Base-by-base conservation (phyloP, 2,329 filamentous ascomycete genomes). In the Ceratocystis harringtonii region DNA sequence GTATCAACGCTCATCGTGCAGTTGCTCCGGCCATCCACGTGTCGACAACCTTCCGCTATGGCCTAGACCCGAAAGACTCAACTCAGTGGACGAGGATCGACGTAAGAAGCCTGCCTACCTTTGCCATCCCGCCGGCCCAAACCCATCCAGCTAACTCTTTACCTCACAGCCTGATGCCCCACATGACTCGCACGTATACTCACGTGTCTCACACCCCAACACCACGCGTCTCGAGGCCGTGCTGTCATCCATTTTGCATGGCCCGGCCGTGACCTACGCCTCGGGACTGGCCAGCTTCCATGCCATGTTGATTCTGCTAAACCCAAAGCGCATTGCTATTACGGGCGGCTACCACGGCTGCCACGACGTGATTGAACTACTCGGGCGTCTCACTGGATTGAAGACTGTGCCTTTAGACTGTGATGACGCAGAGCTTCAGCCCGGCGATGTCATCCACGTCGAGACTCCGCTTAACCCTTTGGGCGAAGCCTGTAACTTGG, bases 381-480 rank as follows among this genome's bases (percentile, higher is more conserved):
- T 95, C 69, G 76, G 81, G 67, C 89, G 90, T 69, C 83, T 96
- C 62, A 90, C 86, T 30, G 87, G 88, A 0, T 82, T 95, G 30
- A 76, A 86, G 72, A 81, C 87, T 69, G 79, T 96, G 1, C 81
- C 85, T 25, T 81, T 97, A 15, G 82, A 87, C 71, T 89, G 84
- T 71, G 78, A 84, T 7, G 78, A 81, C 15, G 81, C 83, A 50
- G 81, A 85, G 43, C 79, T 97, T 2, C 80, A 84, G 28, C 76
- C 82, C 2, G 92, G 92, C 2, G 94, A 97, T 73, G 78, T 97
- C 2, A 81, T 99, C 63, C 90, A 96, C 73, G 80, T 97, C 62
- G 94, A 99, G 77, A 97, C 92, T 3, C 94, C 94, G 0, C 79
- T 96, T 48, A 99, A 99, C 75, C 94, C 94, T 0, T 87, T 87